These are phyloP conservation scores for Trichoderma sp. DNA, from an alignment of 2,329 filamentous ascomycete species.

Conservation along the genomic window DNA sequence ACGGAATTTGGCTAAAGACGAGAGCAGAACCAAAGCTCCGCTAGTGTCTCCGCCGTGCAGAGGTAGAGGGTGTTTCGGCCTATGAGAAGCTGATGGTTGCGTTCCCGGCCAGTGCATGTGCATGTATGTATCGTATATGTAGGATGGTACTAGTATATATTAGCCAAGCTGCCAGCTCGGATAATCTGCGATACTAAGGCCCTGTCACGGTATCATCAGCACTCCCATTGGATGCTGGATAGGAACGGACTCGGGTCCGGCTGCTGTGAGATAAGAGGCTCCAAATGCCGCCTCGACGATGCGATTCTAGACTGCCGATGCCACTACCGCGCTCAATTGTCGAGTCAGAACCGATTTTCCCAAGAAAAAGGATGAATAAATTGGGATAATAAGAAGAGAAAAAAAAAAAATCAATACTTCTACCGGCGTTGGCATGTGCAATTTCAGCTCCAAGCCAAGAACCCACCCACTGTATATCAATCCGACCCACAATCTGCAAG, in stretches of 20 bases:
- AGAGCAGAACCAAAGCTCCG: background rate
- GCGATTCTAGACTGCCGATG: background rate
- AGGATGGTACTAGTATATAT: background rate
- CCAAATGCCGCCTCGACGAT: background rate
- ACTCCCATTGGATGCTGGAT: background rate
- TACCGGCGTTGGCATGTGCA: background rate
- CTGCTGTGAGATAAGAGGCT: background rate
- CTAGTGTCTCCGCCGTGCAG: background rate
- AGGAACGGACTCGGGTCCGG: background rate
- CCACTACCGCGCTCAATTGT: background rate
- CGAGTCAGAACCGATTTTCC: background rate
- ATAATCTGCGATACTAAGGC: background rate
- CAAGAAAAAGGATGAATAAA: background rate
- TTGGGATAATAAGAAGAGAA: background rate
- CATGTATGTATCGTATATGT: background rate
- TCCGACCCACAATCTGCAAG: slow-evolving; percentile 19
- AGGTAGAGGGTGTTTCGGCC: background rate
- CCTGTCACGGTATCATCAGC: background rate
- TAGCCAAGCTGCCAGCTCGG: background rate
- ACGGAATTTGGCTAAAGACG: slow-evolving; percentile 15
- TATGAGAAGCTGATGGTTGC: background rate
- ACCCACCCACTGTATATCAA: background rate
- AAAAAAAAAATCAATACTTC: background rate
- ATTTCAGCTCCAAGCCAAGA: background rate
- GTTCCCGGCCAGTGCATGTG: too few species aligned